A percentile compares a stretch with the other conserved stretches of the same genome.
phyloP scores from a whole-genome alignment of 2,329 filamentous ascomycete species.

The Aspergillus sojae region DNA sequence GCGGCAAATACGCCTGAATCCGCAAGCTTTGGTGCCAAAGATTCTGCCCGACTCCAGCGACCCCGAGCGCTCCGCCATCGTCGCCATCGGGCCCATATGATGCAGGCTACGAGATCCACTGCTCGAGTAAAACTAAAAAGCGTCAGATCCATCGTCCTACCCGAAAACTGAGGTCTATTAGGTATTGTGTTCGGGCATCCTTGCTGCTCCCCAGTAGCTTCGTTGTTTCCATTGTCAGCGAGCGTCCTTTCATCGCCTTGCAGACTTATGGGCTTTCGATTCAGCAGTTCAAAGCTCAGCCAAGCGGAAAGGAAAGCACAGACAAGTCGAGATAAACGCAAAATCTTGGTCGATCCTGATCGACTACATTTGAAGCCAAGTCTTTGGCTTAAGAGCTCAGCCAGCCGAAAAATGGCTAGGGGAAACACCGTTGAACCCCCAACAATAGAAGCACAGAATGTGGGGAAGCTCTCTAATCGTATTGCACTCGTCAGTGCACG shows the following conservation, averaged over 20 bases:
- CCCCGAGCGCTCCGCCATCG: constrained; percentile 32
- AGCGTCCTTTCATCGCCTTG: constrained; percentile 15
- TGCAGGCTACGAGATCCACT: constrained; percentile 69
- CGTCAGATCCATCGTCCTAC: constrained; percentile 78
- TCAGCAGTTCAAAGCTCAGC: constrained; percentile 53
- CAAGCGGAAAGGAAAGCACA: constrained; percentile 53
- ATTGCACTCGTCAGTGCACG: constrained; percentile 43
- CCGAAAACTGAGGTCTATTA: constrained; percentile 54
- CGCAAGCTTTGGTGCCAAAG: constrained; percentile 47
- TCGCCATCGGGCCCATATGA: constrained; percentile 61
- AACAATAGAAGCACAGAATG: constrained; percentile 55
- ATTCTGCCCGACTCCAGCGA: constrained; percentile 43
- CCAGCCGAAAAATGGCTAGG: constrained; percentile 30
- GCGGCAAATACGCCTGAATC: constrained; percentile 72
- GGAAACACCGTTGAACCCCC: constrained; percentile 55
- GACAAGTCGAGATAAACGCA: constrained; percentile 43
- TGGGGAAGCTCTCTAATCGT: constrained; percentile 52
- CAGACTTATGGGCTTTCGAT: constrained; percentile 36
- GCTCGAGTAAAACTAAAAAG: constrained; percentile 76
- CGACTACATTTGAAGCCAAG: constrained; percentile 21
- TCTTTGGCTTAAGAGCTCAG: constrained; percentile 25
- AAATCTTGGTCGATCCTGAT: constrained; percentile 19
- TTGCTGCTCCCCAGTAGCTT: constrained; percentile 7
- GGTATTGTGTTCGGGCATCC: constrained; percentile 15
- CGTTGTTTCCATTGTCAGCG: constrained; percentile 9